These are phyloP conservation scores for Vitis hybrid DNA, from an alignment of 177 flowering plant genomes.

Conservation along the genomic window DNA sequence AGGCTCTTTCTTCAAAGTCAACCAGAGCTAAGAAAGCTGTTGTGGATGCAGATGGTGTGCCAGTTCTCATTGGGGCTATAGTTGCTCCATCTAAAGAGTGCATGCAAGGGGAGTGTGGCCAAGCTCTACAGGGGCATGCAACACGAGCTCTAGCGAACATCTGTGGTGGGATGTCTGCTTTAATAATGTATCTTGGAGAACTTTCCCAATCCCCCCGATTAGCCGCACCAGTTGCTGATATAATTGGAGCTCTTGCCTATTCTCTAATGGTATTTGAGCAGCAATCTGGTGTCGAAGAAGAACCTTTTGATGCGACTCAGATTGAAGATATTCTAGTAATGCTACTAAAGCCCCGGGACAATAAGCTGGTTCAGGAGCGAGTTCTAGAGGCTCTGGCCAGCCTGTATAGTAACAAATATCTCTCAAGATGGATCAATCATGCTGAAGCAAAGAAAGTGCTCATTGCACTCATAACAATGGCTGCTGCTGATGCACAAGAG, in stretches of 20 bases:
- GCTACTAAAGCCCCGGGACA: constrained; percentile 77
- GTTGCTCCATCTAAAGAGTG: constrained; percentile 96
- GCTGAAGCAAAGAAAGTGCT: constrained; percentile 81
- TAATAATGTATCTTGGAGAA: constrained; percentile 77
- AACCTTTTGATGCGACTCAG: constrained; percentile 52
- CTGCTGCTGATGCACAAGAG: constrained; percentile 70
- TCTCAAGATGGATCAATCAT: constrained; percentile 56
- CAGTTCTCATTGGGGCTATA: constrained; percentile 70
- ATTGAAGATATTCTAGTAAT: constrained; percentile 61
- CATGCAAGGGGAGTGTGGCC: constrained; percentile 73
- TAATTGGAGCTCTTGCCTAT: constrained; percentile 90
- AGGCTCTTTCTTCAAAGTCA: constrained; percentile 74
- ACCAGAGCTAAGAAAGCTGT: constrained; percentile 58
- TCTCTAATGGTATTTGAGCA: constrained; percentile 71
- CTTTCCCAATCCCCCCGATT: constrained; percentile 69
- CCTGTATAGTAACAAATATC: constrained; percentile 63
- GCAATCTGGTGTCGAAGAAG: constrained; percentile 37
- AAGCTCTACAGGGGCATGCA: constrained; percentile 72
- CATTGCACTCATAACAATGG: constrained; percentile 77
- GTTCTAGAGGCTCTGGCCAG: constrained; percentile 88
- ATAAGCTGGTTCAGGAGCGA: constrained; percentile 77
- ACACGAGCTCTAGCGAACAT: constrained; percentile 74
- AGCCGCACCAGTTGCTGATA: constrained; percentile 85
- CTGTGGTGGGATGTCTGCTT: constrained; percentile 73
- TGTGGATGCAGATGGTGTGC: constrained; percentile 68